Evolutionary conservation across 306 rosid genomes (phyloP).

Genomic region (Vachellia pachyceras): DNA sequence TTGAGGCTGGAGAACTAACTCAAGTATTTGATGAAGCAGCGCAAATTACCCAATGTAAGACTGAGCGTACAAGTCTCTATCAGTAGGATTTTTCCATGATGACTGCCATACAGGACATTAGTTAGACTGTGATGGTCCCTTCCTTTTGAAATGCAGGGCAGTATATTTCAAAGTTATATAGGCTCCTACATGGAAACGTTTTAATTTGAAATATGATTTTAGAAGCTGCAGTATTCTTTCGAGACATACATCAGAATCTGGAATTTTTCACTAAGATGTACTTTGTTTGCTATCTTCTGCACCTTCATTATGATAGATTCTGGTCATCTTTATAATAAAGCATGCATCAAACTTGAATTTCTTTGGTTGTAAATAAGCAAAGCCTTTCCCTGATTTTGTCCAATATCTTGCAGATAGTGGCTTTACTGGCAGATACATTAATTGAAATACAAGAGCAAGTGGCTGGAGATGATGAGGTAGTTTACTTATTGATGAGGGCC

Average conservation of each 20-base stretch:
- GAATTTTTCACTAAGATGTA: constrained; percentile 6
- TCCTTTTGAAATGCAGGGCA: background rate
- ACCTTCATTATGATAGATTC: constrained; percentile 21
- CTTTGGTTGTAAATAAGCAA: background rate
- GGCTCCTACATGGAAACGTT: background rate
- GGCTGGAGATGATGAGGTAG: constrained; percentile 74
- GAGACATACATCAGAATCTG: background rate
- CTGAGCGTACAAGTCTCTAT: background rate
- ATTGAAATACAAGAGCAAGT: constrained; percentile 90
- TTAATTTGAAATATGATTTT: constrained; percentile 4
- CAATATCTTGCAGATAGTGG: constrained; percentile 69
- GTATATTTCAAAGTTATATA: background rate
- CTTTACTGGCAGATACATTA: constrained; percentile 84
- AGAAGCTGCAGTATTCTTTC: constrained; percentile 22
- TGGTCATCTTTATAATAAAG: background rate
- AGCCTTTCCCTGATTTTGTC: constrained; percentile 5
- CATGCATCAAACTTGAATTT: constrained; percentile 7
- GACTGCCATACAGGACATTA: constrained; percentile 2
- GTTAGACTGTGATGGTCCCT: background rate
- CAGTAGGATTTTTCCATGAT: background rate
- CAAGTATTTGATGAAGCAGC: background rate
- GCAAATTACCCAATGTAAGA: background rate
- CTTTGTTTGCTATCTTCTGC: background rate
- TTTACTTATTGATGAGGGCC: constrained; percentile 25
- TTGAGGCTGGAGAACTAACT: background rate